These are phyloP conservation scores for Kwoniella sp. DNA, from an alignment of 768 basidiomycete species.

Conservation along the genomic window DNA sequence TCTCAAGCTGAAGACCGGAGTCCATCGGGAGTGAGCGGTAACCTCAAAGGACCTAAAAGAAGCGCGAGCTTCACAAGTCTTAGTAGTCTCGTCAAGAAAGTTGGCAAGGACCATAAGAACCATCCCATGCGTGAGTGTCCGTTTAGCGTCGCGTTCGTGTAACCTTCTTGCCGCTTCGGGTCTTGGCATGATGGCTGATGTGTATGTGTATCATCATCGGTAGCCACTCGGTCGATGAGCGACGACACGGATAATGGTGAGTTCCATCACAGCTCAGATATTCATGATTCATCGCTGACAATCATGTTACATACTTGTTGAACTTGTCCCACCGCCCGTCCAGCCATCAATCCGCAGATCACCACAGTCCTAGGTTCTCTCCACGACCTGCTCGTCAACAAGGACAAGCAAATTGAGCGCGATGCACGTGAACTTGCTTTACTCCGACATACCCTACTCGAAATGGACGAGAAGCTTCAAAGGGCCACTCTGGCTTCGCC, in stretches of 20 bases:
- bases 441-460: slow-evolving; percentile 42
- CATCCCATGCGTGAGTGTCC: slow-evolving; percentile 9
- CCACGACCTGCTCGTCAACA: slow-evolving; percentile 43
- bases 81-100: slow-evolving; percentile 35
- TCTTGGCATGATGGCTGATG: no score
- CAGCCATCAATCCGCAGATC: slow-evolving; percentile 39
- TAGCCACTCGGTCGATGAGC: slow-evolving; percentile 9
- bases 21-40: slow-evolving; percentile 2
- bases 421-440: slow-evolving; percentile 47
- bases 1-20: slow-evolving; percentile 13
- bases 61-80: slow-evolving; percentile 45
- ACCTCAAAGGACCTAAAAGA: slow-evolving; percentile 38
- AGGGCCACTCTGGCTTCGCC: slow-evolving; percentile 16
- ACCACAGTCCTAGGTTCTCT: slow-evolving; percentile 38
- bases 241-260: slow-evolving; percentile 20
- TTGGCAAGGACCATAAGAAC: slow-evolving; percentile 19
- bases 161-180: no score
- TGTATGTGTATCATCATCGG: no score
- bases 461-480: slow-evolving; percentile 49
- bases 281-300: no score
- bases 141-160: not conserved
- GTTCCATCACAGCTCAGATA: no score
- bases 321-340: slow-evolving; percentile 3
- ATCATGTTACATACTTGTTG: no score
- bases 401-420: slow-evolving; percentile 49